A percentile compares a stretch with the other conserved stretches of the same genome.
Evolutionary conservation across 2,329 filamentous ascomycete species (phyloP).

Genomic region (Mycosphaerelloides madeirae): DNA sequence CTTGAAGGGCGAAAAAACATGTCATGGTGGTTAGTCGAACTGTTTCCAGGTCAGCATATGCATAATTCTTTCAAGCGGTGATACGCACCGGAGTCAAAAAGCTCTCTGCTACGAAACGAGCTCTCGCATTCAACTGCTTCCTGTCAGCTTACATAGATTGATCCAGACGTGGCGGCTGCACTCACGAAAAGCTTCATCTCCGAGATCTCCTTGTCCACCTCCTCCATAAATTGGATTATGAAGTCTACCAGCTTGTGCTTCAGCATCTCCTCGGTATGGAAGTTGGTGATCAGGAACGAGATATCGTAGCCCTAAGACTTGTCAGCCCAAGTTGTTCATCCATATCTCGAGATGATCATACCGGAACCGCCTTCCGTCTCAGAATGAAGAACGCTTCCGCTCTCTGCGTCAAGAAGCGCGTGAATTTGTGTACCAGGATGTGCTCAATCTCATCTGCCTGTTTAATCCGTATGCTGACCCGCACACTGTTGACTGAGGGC

Average conservation of each 20-base stretch:
- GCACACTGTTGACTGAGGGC: slow-evolving; percentile 92
- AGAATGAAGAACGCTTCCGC: slow-evolving; percentile 97
- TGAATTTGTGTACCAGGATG: slow-evolving; percentile 98
- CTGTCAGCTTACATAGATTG: slow-evolving; percentile 26
- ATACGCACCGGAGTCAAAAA: slow-evolving; percentile 82
- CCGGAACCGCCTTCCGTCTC: slow-evolving; percentile 90
- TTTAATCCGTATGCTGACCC: slow-evolving; percentile 98
- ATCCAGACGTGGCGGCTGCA: slow-evolving; percentile 16
- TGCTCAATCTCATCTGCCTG: slow-evolving; percentile 98
- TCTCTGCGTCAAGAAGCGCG: slow-evolving; percentile 89
- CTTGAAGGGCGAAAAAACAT: no score
- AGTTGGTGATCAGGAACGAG: slow-evolving; percentile 97
- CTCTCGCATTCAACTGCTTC: slow-evolving; percentile 81
- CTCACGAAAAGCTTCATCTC: slow-evolving; percentile 99
- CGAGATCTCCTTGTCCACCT: slow-evolving; percentile 99
- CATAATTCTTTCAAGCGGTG: not conserved
- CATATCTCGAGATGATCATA: slow-evolving; percentile 38
- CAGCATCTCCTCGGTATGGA: slow-evolving; percentile 96
- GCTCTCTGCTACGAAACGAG: slow-evolving; percentile 95
- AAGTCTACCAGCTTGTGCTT: slow-evolving; percentile 99
- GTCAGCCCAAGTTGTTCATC: slow-evolving; percentile 12
- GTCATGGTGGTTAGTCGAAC: slow-evolving; percentile 21
- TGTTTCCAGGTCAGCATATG: slow-evolving; percentile 4
- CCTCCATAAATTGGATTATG: slow-evolving; percentile 99
- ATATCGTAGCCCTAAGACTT: slow-evolving; percentile 82